phyloP scores from a whole-genome alignment of 2,329 filamentous ascomycete genomes.

The Moelleriella libera region DNA sequence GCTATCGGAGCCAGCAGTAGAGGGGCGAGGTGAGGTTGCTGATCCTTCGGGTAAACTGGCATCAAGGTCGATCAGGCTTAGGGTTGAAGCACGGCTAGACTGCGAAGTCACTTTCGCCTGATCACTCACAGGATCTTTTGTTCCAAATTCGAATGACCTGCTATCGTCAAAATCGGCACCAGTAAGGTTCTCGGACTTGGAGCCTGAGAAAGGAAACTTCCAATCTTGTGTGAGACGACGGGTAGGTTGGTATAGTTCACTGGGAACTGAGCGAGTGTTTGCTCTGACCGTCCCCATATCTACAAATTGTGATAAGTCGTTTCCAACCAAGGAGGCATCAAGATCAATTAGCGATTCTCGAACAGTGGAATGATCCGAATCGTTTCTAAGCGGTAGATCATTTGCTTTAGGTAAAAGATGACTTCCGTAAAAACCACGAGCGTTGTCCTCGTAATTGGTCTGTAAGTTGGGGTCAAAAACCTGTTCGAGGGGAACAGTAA shows the following conservation, averaged over 20 bases:
- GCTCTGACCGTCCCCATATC: slow-evolving; percentile 47
- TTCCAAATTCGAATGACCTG: too few species aligned
- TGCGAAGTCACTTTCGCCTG: too few species aligned
- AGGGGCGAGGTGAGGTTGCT: slow-evolving; percentile 17
- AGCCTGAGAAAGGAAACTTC: too few species aligned
- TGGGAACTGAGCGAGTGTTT: slow-evolving; percentile 35
- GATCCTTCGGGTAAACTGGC: slow-evolving; percentile 37
- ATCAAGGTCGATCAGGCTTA: slow-evolving; percentile 38
- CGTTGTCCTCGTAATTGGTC: slow-evolving; percentile 50
- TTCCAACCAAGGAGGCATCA: slow-evolving; percentile 42
- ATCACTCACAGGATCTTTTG: too few species aligned
- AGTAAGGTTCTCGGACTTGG: too few species aligned
- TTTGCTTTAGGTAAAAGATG: slow-evolving; percentile 26
- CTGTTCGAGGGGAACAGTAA: slow-evolving; percentile 38
- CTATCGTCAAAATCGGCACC: too few species aligned
- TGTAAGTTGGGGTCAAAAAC: slow-evolving; percentile 52
- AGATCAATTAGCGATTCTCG: slow-evolving; percentile 51
- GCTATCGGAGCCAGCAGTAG: slow-evolving; percentile 44
- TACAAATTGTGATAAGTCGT: slow-evolving; percentile 40
- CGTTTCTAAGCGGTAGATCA: slow-evolving; percentile 44
- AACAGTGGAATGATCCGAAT: slow-evolving; percentile 33
- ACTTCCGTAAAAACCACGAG: slow-evolving; percentile 42
- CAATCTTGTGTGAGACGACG: too few species aligned
- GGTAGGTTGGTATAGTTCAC: too few species aligned
- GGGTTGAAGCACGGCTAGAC: slow-evolving; percentile 24